Evolutionary conservation across 495 filamentous ascomycete species (phyloP).

Genomic region (Hyaloscypha variabilis): DNA sequence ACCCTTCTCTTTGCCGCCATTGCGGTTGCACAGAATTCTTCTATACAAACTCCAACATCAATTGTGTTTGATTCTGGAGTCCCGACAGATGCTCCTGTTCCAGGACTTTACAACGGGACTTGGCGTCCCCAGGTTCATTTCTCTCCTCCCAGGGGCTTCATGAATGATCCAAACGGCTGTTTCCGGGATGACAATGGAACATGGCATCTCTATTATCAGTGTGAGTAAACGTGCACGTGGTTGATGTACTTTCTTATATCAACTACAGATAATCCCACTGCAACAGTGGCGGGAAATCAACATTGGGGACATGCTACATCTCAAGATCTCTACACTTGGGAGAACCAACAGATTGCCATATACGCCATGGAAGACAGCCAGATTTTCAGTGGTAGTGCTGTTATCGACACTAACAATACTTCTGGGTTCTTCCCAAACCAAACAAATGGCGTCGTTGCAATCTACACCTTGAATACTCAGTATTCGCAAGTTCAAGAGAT

Average conservation of each 20-base stretch:
- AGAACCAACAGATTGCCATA: conserved; percentile 54
- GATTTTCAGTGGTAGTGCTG: conserved; percentile 55
- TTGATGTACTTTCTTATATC: background rate
- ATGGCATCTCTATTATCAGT: conserved; percentile 60
- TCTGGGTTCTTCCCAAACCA: conserved; percentile 57
- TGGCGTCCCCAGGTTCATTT: conserved; percentile 50
- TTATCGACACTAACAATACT: conserved; percentile 57
- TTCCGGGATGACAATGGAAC: conserved; percentile 47
- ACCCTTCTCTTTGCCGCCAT: conserved; percentile 16
- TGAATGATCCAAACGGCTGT: conserved; percentile 65
- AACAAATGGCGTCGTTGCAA: conserved; percentile 53
- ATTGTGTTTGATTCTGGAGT: conserved; percentile 22
- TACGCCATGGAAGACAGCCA: conserved; percentile 50
- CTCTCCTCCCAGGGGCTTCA: conserved; percentile 53
- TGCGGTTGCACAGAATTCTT: conserved; percentile 15
- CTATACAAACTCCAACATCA: conserved; percentile 17
- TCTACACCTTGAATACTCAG: conserved; percentile 52
- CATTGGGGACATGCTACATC: conserved; percentile 59
- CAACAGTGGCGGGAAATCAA: conserved; percentile 50
- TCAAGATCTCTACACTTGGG: conserved; percentile 53
- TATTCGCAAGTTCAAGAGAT: conserved; percentile 52
- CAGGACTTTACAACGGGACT: conserved; percentile 39
- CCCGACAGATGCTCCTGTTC: conserved; percentile 23
- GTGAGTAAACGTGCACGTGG: conserved; percentile 10
- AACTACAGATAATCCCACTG: conserved; percentile 44